phyloP scores from a whole-genome alignment of 495 filamentous ascomycete genomes.

The Melanomma pulvis-pyrius region DNA sequence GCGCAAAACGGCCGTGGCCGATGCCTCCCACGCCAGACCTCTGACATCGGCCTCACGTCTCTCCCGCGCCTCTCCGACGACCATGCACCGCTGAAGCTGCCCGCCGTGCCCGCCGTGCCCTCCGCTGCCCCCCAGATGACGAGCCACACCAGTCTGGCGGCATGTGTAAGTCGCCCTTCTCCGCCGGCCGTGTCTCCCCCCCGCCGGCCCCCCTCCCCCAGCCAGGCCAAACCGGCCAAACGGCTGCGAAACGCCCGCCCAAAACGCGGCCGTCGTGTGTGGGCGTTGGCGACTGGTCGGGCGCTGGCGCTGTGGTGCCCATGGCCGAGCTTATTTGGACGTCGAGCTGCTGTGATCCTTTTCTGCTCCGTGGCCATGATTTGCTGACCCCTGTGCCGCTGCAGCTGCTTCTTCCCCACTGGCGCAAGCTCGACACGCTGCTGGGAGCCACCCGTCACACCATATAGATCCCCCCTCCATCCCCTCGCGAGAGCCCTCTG shows the following conservation, averaged over 20 bases:
- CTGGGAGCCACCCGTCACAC: constrained; percentile 36
- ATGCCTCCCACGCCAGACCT: neutral
- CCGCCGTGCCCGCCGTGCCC: neutral
- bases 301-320: constrained; percentile 8
- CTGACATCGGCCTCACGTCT: neutral
- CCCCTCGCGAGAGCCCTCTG: constrained; percentile 41
- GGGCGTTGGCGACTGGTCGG: neutral
- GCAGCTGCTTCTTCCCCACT: constrained; percentile 37
- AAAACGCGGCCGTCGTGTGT: constrained; percentile 3
- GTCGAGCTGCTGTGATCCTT: constrained; percentile 5
- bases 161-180: constrained; percentile 6
- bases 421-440: constrained; percentile 32
- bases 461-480: constrained; percentile 34
- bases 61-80: neutral
- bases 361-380: constrained; percentile 5
- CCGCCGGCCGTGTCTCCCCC: constrained; percentile 4
- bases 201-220: neutral
- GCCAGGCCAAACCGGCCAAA: neutral
- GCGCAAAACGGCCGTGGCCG: neutral
- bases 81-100: neutral
- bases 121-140: neutral
- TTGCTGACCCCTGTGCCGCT: constrained; percentile 30
- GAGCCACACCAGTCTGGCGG: neutral
- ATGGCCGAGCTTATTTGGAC: constrained; percentile 34
- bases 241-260: neutral